These are phyloP conservation scores for Phytophthora sp. DNA, from an alignment of 352 stramenopile species.

Conservation along the genomic window DNA sequence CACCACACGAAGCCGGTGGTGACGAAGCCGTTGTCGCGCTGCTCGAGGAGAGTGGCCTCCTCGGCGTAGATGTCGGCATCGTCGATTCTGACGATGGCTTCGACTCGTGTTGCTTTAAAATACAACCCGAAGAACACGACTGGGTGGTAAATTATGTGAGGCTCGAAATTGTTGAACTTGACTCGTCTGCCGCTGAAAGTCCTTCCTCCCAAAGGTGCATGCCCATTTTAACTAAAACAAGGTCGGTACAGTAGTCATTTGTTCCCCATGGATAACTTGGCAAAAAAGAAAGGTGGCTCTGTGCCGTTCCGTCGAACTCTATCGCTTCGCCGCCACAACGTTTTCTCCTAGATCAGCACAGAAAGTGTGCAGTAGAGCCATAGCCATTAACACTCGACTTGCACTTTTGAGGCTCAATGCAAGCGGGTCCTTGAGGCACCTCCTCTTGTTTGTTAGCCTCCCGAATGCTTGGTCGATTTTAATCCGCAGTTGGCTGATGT, in stretches of 20 bases:
- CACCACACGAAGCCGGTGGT: too few relatives aligned
- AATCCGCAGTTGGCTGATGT: constrained; percentile 97
- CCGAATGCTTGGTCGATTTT: constrained; percentile 95
- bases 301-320: not conserved
- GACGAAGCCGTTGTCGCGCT: too few relatives aligned
- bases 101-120: too few relatives aligned
- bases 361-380: not conserved
- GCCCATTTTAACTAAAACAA: too few relatives aligned
- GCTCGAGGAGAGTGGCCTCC: too few relatives aligned
- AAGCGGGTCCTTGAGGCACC: not conserved
- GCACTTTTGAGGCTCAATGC: not conserved
- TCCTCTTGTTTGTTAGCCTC: constrained; percentile 1
- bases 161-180: too few relatives aligned
- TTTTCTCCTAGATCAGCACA: not conserved
- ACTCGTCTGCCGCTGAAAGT: too few relatives aligned
- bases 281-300: not conserved
- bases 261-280: not conserved
- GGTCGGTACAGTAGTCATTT: not conserved
- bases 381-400: constrained; percentile 2
- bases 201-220: too few relatives aligned
- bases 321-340: not conserved
- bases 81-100: too few relatives aligned
- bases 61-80: too few relatives aligned
- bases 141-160: too few relatives aligned
- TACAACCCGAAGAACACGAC: too few relatives aligned